Conservation (phyloP, 257 asterid species). For the Solanum commersonii region DNA sequence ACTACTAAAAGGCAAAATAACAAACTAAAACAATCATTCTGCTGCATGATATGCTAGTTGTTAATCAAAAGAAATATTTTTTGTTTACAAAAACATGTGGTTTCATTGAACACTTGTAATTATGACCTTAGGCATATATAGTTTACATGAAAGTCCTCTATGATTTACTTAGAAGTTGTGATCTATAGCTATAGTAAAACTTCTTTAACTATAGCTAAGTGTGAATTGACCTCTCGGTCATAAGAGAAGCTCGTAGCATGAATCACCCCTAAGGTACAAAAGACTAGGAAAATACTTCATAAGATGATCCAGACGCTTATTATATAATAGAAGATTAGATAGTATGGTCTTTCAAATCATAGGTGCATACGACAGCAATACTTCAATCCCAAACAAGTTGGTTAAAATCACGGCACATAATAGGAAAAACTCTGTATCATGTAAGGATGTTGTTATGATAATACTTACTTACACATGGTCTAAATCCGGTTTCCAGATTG, state of each 20-base stretch:
- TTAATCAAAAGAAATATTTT: neutral
- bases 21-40: neutral
- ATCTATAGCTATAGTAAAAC: neutral
- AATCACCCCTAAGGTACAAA: neutral
- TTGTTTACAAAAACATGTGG: neutral
- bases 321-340: neutral
- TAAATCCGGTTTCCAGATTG: conserved; percentile 24
- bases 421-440: neutral
- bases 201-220: too few species aligned
- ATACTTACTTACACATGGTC: conserved; percentile 31
- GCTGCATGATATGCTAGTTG: neutral
- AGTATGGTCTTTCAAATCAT: neutral
- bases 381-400: neutral
- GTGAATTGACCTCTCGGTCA: too few species aligned
- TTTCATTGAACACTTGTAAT: neutral
- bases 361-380: neutral
- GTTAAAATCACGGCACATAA: neutral
- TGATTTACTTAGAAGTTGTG: neutral
- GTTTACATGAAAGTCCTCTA: neutral
- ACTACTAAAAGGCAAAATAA: neutral
- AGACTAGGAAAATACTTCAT: neutral
- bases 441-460: neutral
- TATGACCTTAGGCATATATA: neutral
- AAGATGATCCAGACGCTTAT: neutral
- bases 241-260: neutral